Conservation (phyloP, 352 stramenopile species). For the Globisporangium nodosum region DNA sequence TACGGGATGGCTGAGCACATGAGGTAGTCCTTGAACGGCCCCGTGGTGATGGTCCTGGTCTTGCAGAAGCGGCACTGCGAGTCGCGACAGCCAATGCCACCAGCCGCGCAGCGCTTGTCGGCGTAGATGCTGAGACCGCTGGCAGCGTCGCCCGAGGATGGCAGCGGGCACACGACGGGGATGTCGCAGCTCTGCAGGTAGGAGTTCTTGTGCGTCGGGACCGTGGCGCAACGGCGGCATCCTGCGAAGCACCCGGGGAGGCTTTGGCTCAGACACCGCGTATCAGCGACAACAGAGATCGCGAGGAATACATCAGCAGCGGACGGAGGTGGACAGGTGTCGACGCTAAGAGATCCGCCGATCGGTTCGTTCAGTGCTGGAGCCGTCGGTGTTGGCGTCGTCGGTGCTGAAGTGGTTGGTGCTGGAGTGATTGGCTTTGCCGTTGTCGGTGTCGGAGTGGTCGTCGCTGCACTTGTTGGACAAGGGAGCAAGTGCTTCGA, state of each 20-base stretch:
- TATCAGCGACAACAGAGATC: constrained; percentile 11
- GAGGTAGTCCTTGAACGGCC: not conserved
- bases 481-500: constrained; percentile 4
- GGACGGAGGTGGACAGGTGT: not conserved
- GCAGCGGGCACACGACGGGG: not conserved
- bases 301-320: not conserved
- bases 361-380: not conserved
- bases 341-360: not conserved
- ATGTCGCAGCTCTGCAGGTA: constrained; percentile 14
- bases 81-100: constrained; percentile 30
- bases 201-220: constrained; percentile 11
- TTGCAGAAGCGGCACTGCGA: constrained; percentile 34
- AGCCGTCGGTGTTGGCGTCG: not conserved
- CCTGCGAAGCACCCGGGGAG: constrained; percentile 16
- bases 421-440: not conserved
- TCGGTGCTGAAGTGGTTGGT: not conserved
- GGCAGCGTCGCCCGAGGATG: constrained; percentile 12
- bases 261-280: constrained; percentile 15
- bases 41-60: not conserved
- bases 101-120: constrained; percentile 16
- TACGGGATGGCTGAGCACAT: not conserved
- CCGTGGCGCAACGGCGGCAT: constrained; percentile 20
- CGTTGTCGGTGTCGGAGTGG: not conserved
- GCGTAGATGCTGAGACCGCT: constrained; percentile 23
- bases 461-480: not conserved